These are phyloP conservation scores for Fusarium lyarnte DNA, from an alignment of 2,329 filamentous ascomycete genomes.

Conservation along the genomic window DNA sequence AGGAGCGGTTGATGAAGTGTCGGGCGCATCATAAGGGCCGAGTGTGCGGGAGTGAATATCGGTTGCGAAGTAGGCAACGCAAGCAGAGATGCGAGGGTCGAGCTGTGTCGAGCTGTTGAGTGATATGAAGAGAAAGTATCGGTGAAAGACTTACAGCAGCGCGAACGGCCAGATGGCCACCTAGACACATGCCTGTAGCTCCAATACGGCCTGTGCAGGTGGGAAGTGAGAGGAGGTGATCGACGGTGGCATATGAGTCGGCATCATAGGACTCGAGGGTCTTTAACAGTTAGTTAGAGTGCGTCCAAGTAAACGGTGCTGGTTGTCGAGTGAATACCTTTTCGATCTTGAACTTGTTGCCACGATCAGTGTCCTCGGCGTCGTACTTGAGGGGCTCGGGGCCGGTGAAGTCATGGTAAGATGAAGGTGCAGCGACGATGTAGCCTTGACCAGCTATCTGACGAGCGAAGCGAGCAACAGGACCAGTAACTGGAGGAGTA, in stretches of 20 bases:
- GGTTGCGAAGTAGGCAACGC: conserved; percentile 90
- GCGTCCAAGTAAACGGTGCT: not conserved
- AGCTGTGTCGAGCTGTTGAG: conserved; percentile 55
- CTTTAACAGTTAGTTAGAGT: conserved; percentile 51
- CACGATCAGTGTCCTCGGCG: conserved; percentile 84
- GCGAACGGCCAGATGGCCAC: conserved; percentile 81
- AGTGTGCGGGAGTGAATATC: conserved; percentile 86
- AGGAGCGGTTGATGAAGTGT: conserved; percentile 53
- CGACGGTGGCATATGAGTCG: conserved; percentile 74
- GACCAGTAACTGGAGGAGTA: conserved; percentile 76
- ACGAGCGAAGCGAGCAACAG: conserved; percentile 86
- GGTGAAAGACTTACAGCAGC: conserved; percentile 56
- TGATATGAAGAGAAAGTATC: not conserved
- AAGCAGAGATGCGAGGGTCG: conserved; percentile 78
- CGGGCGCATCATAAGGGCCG: conserved; percentile 65
- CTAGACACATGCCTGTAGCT: conserved; percentile 90
- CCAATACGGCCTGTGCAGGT: conserved; percentile 86
- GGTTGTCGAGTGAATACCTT: conserved; percentile 63
- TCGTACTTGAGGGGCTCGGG: conserved; percentile 88
- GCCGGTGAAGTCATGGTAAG: conserved; percentile 92
- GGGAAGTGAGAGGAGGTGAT: conserved; percentile 74
- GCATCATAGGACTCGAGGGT: conserved; percentile 88
- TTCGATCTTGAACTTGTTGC: conserved; percentile 85
- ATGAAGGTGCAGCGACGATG: conserved; percentile 89
- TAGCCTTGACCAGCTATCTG: conserved; percentile 94